Percentiles rank a stretch among this genome's conserved stretches.
phyloP scores from a whole-genome alignment of 768 basidiomycete genomes.

The Tricholoma bakamatsutake region DNA sequence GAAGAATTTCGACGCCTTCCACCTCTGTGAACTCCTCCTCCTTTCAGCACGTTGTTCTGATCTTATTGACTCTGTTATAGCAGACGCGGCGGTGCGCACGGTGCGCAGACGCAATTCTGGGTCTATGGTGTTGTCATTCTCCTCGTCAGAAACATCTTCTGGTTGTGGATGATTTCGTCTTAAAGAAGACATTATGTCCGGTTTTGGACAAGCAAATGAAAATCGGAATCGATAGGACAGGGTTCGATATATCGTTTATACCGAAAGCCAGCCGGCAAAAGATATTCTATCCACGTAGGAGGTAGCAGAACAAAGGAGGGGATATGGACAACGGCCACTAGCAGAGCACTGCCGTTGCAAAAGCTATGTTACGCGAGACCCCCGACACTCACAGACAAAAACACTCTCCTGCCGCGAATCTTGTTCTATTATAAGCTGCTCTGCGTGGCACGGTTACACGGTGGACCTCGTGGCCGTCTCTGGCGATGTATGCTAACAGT shows the following conservation, averaged over 20 bases:
- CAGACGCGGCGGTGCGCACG: conserved; percentile 89
- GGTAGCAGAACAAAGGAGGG: conserved; percentile 10
- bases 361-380: not conserved
- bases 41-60: conserved; percentile 67
- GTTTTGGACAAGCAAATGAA: conserved; percentile 8
- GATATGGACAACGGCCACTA: not conserved
- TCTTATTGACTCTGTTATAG: conserved; percentile 80
- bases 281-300: conserved; percentile 6
- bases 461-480: too few relatives aligned
- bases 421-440: too few relatives aligned
- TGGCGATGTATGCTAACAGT: too few relatives aligned
- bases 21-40: conserved; percentile 44
- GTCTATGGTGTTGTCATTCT: conserved; percentile 68
- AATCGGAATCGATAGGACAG: not conserved
- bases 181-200: conserved; percentile 29
- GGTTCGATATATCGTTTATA: conserved; percentile 4
- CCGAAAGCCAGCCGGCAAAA: conserved; percentile 20
- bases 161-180: conserved; percentile 34
- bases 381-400: too few relatives aligned
- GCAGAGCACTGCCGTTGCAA: not conserved
- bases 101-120: conserved; percentile 84
- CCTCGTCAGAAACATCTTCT: conserved; percentile 46
- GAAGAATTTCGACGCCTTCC: conserved; percentile 50
- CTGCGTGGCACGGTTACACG: too few relatives aligned
- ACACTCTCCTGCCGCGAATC: too few relatives aligned